These are phyloP conservation scores for Wickerhamiella brachini DNA, from an alignment of 805 yeast genomes.

Conservation along the genomic window DNA sequence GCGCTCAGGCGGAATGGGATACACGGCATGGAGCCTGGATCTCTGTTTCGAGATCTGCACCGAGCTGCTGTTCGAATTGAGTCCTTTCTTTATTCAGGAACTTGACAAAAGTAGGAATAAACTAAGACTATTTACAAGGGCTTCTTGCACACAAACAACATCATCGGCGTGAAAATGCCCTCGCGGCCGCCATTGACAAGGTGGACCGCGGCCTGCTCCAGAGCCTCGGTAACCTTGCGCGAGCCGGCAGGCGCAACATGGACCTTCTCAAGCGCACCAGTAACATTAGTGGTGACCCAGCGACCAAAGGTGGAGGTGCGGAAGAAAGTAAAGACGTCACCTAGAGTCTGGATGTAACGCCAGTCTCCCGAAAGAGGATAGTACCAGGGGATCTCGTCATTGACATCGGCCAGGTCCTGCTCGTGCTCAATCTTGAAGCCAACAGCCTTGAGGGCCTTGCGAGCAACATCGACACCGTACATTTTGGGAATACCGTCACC, in stretches of 20 bases:
- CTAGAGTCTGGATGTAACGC: slow-evolving; percentile 66
- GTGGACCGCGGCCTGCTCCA: slow-evolving; percentile 94
- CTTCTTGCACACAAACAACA: slow-evolving; percentile 79
- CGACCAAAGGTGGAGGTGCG: slow-evolving; percentile 86
- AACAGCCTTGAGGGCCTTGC: slow-evolving; percentile 66
- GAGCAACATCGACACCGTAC: slow-evolving; percentile 77
- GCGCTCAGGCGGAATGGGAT: too few species aligned
- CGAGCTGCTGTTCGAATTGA: background rate
- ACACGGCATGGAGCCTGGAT: background rate
- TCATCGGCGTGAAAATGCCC: slow-evolving; percentile 93
- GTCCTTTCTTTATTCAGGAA: background rate
- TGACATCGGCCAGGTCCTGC: slow-evolving; percentile 68
- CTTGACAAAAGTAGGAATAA: background rate
- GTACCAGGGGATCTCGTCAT: slow-evolving; percentile 91
- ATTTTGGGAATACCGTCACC: slow-evolving; percentile 99
- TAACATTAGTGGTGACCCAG: slow-evolving; percentile 64
- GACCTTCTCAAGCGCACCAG: slow-evolving; percentile 67
- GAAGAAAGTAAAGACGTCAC: slow-evolving; percentile 69
- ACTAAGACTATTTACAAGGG: slow-evolving; percentile 31
- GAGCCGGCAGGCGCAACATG: slow-evolving; percentile 92
- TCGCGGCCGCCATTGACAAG: slow-evolving; percentile 85
- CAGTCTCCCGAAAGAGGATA: slow-evolving; percentile 92
- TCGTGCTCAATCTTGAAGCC: slow-evolving; percentile 73
- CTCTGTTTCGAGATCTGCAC: background rate
- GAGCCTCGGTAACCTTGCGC: slow-evolving; percentile 74